These are phyloP conservation scores for Penicillium hordei DNA, from an alignment of 2,329 filamentous ascomycete genomes.

Conservation along the genomic window DNA sequence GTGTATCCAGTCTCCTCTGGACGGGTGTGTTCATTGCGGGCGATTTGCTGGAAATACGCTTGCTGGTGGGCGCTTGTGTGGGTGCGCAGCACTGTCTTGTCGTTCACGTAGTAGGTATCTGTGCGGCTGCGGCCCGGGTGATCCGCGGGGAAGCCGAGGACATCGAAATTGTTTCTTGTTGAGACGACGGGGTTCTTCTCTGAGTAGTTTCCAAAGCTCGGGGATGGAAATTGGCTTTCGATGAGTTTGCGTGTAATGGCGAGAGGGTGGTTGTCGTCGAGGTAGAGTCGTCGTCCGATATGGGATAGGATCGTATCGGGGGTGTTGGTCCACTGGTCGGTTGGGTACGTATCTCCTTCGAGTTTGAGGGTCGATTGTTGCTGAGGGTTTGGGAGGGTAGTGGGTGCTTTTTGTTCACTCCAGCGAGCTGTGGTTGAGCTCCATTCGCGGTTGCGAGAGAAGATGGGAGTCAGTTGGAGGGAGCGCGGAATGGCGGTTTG, in stretches of 20 bases:
- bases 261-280: constrained; percentile 86
- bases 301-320: constrained; percentile 72
- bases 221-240: constrained; percentile 76
- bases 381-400: constrained; percentile 5
- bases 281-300: constrained; percentile 76
- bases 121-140: constrained; percentile 84
- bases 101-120: constrained; percentile 95
- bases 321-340: constrained; percentile 83
- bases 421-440: constrained; percentile 36
- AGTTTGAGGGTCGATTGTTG: constrained; percentile 50
- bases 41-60: constrained; percentile 72
- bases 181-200: constrained; percentile 79
- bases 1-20: constrained; percentile 68
- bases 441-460: constrained; percentile 25
- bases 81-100: constrained; percentile 78
- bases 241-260: constrained; percentile 89
- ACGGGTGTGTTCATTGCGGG: constrained; percentile 34
- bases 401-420: constrained; percentile 14
- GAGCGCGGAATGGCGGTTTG: constrained; percentile 25
- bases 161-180: constrained; percentile 89
- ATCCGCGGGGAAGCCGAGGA: constrained; percentile 83
- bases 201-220: constrained; percentile 74
- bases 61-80: constrained; percentile 94
- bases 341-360: constrained; percentile 62
- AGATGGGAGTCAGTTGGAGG: constrained; percentile 16